phyloP scores from a whole-genome alignment of 1,139 yeast species.

The Lodderomyces beijingensis region DNA sequence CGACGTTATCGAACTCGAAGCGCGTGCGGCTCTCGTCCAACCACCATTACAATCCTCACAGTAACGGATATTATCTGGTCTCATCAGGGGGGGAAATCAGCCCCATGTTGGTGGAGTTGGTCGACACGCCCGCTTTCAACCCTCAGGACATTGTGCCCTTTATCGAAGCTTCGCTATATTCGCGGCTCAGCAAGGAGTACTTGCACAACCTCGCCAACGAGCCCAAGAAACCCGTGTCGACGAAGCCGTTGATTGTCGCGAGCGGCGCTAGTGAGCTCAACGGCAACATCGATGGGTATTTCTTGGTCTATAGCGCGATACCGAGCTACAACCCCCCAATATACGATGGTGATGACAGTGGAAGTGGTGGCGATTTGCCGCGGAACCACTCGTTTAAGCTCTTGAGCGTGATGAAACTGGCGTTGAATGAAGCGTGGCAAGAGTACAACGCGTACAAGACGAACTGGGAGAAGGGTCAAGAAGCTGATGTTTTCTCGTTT shows the following conservation, averaged over 20 bases:
- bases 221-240: slow-evolving; percentile 58
- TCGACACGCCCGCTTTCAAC: slow-evolving; percentile 70
- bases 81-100: slow-evolving; percentile 27
- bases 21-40: not conserved
- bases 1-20: slow-evolving; percentile 5
- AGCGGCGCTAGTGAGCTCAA: slow-evolving; percentile 75
- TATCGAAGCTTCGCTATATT: slow-evolving; percentile 63
- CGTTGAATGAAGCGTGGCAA: slow-evolving; percentile 70
- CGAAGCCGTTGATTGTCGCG: slow-evolving; percentile 67
- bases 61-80: slow-evolving; percentile 18
- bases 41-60: not conserved
- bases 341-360: slow-evolving; percentile 31
- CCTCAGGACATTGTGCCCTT: slow-evolving; percentile 67
- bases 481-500: slow-evolving; percentile 60
- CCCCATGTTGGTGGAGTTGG: slow-evolving; percentile 61
- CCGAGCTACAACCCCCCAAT: slow-evolving; percentile 56
- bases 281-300: slow-evolving; percentile 70
- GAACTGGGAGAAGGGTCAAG: slow-evolving; percentile 59
- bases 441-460: slow-evolving; percentile 54
- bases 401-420: slow-evolving; percentile 45
- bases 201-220: slow-evolving; percentile 61
- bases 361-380: slow-evolving; percentile 5
- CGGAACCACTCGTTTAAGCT: slow-evolving; percentile 37
- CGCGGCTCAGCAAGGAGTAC: slow-evolving; percentile 55
- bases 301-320: slow-evolving; percentile 62